These are phyloP conservation scores for Rugonectria rugulosa DNA, from an alignment of 2,329 filamentous ascomycete species.

Conservation along the genomic window DNA sequence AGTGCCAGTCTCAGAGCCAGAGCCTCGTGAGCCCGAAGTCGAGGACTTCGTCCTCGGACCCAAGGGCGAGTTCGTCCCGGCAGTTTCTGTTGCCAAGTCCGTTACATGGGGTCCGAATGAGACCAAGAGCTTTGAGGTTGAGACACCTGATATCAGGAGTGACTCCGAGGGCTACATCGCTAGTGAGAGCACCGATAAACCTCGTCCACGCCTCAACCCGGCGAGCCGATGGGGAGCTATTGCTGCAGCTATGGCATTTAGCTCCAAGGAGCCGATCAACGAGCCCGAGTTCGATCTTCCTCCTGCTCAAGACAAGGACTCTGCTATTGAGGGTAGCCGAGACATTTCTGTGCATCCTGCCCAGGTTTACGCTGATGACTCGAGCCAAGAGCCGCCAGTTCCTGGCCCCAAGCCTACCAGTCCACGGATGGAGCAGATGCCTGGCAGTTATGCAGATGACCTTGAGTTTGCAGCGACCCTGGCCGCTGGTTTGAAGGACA, in stretches of 20 bases:
- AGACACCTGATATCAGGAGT: conserved; percentile 60
- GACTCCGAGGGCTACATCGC: conserved; percentile 42
- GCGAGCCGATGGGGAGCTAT: conserved; percentile 61
- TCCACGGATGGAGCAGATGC: conserved; percentile 60
- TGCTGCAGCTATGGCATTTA: conserved; percentile 57
- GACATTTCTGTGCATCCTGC: conserved; percentile 30
- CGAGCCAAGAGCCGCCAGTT: conserved; percentile 55
- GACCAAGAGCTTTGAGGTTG: conserved; percentile 69
- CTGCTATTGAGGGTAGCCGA: conserved; percentile 24
- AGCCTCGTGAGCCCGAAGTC: conserved; percentile 31
- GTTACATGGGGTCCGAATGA: conserved; percentile 72
- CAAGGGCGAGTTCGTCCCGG: conserved; percentile 51
- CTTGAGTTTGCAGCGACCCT: conserved; percentile 74
- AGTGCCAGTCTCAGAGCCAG: not conserved
- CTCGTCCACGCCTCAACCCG: conserved; percentile 47
- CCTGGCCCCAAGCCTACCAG: conserved; percentile 65
- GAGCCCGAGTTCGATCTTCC: conserved; percentile 40
- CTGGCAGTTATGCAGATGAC: conserved; percentile 72
- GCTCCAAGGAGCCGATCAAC: conserved; percentile 46
- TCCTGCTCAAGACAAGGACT: conserved; percentile 15
- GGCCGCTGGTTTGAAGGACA: conserved; percentile 72
- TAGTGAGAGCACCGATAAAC: conserved; percentile 37
- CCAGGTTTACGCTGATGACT: conserved; percentile 46
- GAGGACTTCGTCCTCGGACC: conserved; percentile 49
- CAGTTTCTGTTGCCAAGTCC: conserved; percentile 53